Evolutionary conservation across 139 green algal genomes (phyloP).

Genomic region (Chlorella sp.): DNA sequence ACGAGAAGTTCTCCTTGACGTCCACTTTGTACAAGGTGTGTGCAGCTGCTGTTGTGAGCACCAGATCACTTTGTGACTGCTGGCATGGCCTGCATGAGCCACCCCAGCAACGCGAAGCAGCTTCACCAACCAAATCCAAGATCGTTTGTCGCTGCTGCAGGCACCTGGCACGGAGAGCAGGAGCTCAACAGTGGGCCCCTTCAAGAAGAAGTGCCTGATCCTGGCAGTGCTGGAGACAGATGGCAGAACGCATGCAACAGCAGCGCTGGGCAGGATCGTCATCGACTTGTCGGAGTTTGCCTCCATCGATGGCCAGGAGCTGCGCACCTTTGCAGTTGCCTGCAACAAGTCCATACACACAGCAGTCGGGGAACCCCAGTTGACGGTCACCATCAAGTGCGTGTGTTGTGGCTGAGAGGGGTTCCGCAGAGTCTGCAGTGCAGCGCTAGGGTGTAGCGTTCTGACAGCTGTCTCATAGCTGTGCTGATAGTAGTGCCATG

Average conservation of each 20-base stretch:
- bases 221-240: constrained; percentile 48
- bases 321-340: constrained; percentile 42
- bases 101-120: too few species aligned
- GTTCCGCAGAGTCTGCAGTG: too few species aligned
- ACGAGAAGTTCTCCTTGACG: constrained; percentile 37
- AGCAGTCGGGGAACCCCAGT: constrained; percentile 42
- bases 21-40: constrained; percentile 51
- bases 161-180: too few species aligned
- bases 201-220: constrained; percentile 62
- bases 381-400: constrained; percentile 49
- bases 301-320: constrained; percentile 35
- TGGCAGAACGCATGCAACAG: constrained; percentile 29
- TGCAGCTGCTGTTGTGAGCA: too few species aligned
- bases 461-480: too few species aligned
- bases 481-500: too few species aligned
- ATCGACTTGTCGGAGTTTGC: constrained; percentile 51
- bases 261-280: constrained; percentile 32
- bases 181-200: constrained; percentile 45
- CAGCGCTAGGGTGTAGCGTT: too few species aligned
- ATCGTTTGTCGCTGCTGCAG: too few species aligned
- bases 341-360: constrained; percentile 41
- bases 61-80: too few species aligned
- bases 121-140: too few species aligned
- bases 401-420: background rate
- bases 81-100: too few species aligned